phyloP scores from a whole-genome alignment of 2,329 filamentous ascomycete species.

The Xylariaceae sp. region DNA sequence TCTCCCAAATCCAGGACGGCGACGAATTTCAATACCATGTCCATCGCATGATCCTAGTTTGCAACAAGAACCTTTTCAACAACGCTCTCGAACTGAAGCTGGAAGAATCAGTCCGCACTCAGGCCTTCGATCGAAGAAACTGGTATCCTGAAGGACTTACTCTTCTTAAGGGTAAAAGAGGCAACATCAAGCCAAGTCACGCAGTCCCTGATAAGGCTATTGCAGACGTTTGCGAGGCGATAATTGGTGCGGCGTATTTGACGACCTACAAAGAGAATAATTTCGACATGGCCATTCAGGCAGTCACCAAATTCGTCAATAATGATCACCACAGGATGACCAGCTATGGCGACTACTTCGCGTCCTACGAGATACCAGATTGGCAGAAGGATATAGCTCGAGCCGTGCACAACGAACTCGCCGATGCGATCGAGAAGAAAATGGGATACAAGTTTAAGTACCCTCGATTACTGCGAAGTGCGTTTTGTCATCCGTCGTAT shows the following conservation, averaged over 20 bases:
- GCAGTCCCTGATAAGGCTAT: conserved; percentile 79
- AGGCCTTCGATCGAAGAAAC: conserved; percentile 69
- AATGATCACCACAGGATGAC: conserved; percentile 64
- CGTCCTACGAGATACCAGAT: conserved; percentile 59
- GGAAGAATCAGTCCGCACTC: conserved; percentile 75
- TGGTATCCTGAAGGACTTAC: conserved; percentile 86
- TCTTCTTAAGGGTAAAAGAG: conserved; percentile 67
- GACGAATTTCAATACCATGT: conserved; percentile 87
- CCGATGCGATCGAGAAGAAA: conserved; percentile 54
- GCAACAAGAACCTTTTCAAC: conserved; percentile 84
- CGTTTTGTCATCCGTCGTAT: conserved; percentile 84
- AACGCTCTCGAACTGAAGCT: conserved; percentile 62
- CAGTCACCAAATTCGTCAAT: conserved; percentile 65
- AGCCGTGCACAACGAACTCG: conserved; percentile 64
- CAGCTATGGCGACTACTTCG: conserved; percentile 67
- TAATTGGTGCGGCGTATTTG: conserved; percentile 80
- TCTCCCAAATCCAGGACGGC: conserved; percentile 66
- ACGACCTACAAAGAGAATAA: conserved; percentile 37
- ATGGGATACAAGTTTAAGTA: conserved; percentile 62
- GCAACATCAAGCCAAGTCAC: conserved; percentile 51
- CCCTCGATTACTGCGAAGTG: conserved; percentile 72
- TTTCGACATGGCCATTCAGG: conserved; percentile 55
- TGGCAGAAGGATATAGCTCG: conserved; percentile 63
- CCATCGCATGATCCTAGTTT: conserved; percentile 82
- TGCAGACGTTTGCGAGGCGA: conserved; percentile 88